phyloP scores from a whole-genome alignment of 2,329 filamentous ascomycete species.

The Penicillium concentricum region DNA sequence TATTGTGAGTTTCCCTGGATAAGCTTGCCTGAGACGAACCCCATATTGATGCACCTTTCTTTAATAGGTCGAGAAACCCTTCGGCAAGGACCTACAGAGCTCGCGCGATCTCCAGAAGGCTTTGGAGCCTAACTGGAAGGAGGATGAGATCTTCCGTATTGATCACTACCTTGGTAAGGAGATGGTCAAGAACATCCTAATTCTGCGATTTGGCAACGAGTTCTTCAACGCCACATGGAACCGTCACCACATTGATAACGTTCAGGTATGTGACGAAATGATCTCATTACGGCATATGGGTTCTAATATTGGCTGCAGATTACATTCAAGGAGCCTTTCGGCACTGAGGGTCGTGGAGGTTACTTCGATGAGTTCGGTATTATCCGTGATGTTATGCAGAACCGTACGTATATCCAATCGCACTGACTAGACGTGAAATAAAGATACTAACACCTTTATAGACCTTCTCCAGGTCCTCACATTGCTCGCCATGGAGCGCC shows the following conservation, averaged over 20 bases:
- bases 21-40: background rate
- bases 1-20: slow-evolving; percentile 63
- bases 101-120: slow-evolving; percentile 94
- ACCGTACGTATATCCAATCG: slow-evolving; percentile 57
- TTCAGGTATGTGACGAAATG: slow-evolving; percentile 60
- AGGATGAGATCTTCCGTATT: slow-evolving; percentile 98
- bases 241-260: slow-evolving; percentile 97
- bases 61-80: slow-evolving; percentile 91
- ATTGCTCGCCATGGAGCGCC: slow-evolving; percentile 94
- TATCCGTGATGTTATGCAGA: slow-evolving; percentile 99
- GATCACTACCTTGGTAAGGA: slow-evolving; percentile 99
- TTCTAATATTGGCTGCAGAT: slow-evolving; percentile 54
- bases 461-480: slow-evolving; percentile 93
- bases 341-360: slow-evolving; percentile 93
- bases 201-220: slow-evolving; percentile 96
- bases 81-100: slow-evolving; percentile 93
- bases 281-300: background rate
- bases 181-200: slow-evolving; percentile 99
- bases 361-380: slow-evolving; percentile 99
- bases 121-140: slow-evolving; percentile 95
- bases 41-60: slow-evolving; percentile 20
- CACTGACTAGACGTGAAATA: background rate
- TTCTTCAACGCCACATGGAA: slow-evolving; percentile 99
- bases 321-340: slow-evolving; percentile 98
- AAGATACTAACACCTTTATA: slow-evolving; percentile 23